phyloP scores from a whole-genome alignment of 1,284 basidiomycete species.

The Takashimella koratensis region DNA sequence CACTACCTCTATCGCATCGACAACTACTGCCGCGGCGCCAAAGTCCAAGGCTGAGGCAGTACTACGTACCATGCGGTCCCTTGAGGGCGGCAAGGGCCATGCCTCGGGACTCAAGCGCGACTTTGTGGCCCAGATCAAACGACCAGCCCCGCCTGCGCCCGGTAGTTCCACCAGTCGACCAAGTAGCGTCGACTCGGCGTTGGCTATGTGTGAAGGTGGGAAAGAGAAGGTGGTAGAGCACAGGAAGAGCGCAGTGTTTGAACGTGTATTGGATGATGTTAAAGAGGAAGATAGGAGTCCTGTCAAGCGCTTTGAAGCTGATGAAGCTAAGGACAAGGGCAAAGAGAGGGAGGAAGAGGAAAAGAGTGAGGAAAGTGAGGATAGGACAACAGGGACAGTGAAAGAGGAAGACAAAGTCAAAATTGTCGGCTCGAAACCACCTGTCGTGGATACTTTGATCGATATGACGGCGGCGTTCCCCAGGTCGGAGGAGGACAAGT shows the following conservation, averaged over 20 bases:
- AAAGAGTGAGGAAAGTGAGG: background rate
- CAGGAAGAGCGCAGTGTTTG: conserved; percentile 26
- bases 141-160: conserved; percentile 32
- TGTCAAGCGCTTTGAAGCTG: background rate
- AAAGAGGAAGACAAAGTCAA: background rate
- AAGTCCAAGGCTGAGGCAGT: conserved; percentile 31
- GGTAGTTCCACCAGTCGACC: conserved; percentile 6
- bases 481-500: conserved; percentile 11
- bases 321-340: background rate
- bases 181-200: conserved; percentile 17
- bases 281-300: conserved; percentile 8
- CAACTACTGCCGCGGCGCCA: background rate
- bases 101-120: conserved; percentile 10
- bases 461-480: background rate
- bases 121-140: conserved; percentile 20
- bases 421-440: background rate
- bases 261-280: conserved; percentile 14
- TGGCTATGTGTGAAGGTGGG: conserved; percentile 3
- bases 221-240: conserved; percentile 17
- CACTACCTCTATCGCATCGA: conserved; percentile 3
- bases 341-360: background rate
- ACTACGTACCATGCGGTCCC: conserved; percentile 32
- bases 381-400: background rate
- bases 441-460: background rate
- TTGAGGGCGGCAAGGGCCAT: conserved; percentile 29